Evolutionary conservation across 345 rosid genomes (phyloP).

Genomic region (Populus davidiana): DNA sequence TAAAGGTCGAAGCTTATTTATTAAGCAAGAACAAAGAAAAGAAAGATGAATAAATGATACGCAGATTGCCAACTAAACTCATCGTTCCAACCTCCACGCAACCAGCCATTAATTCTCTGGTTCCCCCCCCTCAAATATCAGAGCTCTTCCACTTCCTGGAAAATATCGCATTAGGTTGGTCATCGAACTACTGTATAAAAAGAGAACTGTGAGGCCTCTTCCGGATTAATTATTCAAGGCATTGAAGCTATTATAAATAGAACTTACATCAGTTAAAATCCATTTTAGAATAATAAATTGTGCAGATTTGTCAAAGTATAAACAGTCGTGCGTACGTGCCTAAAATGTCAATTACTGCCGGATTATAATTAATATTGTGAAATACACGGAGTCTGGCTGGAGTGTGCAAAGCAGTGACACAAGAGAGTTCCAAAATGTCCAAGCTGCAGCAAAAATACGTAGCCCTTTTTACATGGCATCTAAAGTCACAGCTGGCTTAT

Average conservation of each 20-base stretch:
- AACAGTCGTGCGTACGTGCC: too few relatives aligned
- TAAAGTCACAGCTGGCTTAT: neutral
- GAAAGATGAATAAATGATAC: neutral
- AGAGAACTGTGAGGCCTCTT: neutral
- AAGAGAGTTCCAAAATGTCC: neutral
- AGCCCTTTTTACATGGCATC: neutral
- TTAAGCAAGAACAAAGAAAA: neutral
- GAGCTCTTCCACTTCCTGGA: neutral
- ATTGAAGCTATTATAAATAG: neutral
- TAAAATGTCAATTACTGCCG: too few relatives aligned
- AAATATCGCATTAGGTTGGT: neutral
- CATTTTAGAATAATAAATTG: too few relatives aligned
- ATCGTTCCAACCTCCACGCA: neutral
- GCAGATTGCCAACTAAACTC: neutral
- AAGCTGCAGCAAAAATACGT: neutral
- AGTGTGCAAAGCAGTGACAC: neutral
- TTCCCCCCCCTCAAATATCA: neutral
- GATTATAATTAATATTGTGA: too few relatives aligned
- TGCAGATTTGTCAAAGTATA: neutral
- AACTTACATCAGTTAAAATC: too few relatives aligned
- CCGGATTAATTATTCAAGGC: neutral
- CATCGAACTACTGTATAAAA: neutral
- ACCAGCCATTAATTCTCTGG: neutral
- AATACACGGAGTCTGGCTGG: neutral
- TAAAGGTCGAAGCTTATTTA: neutral